Evolutionary conservation across 129 eudicot genomes (phyloP), one percentile per base, ranked within the genome.

Genomic region (Pulicaria dysenterica): DNA sequence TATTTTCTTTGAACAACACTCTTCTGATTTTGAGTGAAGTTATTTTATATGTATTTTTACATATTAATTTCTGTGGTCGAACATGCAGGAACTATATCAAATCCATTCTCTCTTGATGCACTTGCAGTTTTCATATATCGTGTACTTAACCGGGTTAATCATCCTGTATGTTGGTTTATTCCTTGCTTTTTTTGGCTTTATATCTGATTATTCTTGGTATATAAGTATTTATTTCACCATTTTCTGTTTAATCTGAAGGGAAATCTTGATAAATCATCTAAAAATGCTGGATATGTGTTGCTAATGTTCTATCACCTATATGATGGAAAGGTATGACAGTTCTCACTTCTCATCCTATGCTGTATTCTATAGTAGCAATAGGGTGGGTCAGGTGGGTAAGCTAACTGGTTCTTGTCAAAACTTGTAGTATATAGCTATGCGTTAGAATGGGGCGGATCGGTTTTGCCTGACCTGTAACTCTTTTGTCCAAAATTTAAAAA

Each of bases 31-130:
- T 24, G 31, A 24, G 31, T 24, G 31, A 24, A 24, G 41, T 8
- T 53, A 3, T 5, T 19, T 41, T 14, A 8, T 63, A 9, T 36
- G 3, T 16, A 7, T 39, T 36, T 45, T 5, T 19, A 31, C 24
- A 19, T 65, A 67, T 55, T 44, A 76, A 46, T 56, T 40, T 41
- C 12, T 58, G 44, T 31, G 61, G 24, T 41, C 15, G 67, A 62
- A 72, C 69, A 10, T 83, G 83, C 85, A 94, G 99, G 99, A 80
- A 94, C 93, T 8, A 94, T 86, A 62, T 83, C 93, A 75, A 94
- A 94, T 82, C 97, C 99, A 7, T 94, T 88, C 80, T 90, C 97
- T 55, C 85, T 90, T 55, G 99, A 94, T 13, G 97, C 99, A 39
- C 82, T 94, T 67, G 91, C 99, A 56, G 89, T 90, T 64, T 94